Evolutionary conservation across 768 basidiomycete genomes (phyloP), one percentile per base, ranked within the genome.

Genomic region (Xerocomus brunneocitrinus): DNA sequence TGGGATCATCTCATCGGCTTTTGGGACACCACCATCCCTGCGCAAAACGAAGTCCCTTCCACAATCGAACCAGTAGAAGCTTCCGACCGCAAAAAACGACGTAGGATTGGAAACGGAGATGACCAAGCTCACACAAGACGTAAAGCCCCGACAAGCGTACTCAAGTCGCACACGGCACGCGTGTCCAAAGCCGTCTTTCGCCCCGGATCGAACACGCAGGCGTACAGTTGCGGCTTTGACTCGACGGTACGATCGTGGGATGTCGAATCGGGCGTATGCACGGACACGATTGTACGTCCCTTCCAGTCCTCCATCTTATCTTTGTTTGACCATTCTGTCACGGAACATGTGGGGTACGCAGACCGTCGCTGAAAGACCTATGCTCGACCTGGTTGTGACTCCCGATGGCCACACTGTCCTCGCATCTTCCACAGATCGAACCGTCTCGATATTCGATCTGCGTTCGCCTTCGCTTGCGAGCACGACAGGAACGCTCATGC

Each of bases 231-330:
- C 63, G 89, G 91, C 0, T 91, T 91, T 64, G 95, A 97, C 70
- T 95, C 94, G 28, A 91, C 91, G 0, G 83, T 98, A 5, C 77
- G 92, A 24, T 73, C 78, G 2, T 99, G 95, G 95, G 92, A 97
- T 63, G 75, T 87, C 3, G 87, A 91, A 59, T 78, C 74, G 36
- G 91, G 88, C 3, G 70, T 91, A 5, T 92, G 87, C 54, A 74
- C 77, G 0, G 67, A 79, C 41, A 90, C 88, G 1, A 82, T 89
- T 42, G 89, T 91, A 58, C 50, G 59, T 44, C 31, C n/a, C 19
- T 32, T 54, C 22, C 31, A 32, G 2, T 16, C 19, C 9, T 8
- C 8, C 13, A 19, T 4, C 3, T 25, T 19, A n/a, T 19, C 39
- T 22, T 10, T 22, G 22, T 12, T 22, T 38, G 10, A 32, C 31